Conservation (phyloP, 345 rosid species). For the Eucalyptus microcorys region DNA sequence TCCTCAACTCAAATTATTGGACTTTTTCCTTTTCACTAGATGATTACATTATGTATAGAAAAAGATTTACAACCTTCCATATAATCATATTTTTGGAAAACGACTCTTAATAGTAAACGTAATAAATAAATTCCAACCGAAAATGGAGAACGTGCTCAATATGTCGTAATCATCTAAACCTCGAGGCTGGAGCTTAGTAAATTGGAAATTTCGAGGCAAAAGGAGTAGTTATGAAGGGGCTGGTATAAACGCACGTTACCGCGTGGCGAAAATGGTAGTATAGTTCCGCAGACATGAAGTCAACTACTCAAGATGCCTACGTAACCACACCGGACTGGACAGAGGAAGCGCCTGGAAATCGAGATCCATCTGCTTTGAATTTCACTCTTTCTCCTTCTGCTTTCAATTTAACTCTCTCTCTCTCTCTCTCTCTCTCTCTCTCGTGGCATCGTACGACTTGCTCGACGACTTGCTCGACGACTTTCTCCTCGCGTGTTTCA, state of each 20-base stretch:
- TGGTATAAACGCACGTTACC: neutral
- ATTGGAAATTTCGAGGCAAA: neutral
- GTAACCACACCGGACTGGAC: neutral
- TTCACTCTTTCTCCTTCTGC: neutral
- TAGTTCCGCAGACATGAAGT: neutral
- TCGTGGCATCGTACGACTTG: neutral
- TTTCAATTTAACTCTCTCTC: neutral
- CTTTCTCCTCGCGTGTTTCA: neutral
- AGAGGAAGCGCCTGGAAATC: neutral
- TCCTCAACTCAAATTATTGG: neutral
- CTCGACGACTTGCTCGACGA: neutral
- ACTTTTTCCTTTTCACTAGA: neutral
- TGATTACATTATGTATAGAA: neutral
- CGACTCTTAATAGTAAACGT: neutral
- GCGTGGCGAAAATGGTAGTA: neutral
- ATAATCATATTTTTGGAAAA: neutral
- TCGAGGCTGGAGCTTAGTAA: fast-evolving
- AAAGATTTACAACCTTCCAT: neutral
- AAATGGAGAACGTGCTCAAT: neutral
- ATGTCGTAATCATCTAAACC: neutral
- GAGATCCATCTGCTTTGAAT: neutral
- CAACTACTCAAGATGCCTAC: neutral
- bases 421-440: neutral
- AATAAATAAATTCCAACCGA: neutral
- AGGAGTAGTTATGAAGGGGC: fast-evolving